phyloP scores from a whole-genome alignment of 1,139 yeast species.

The Taphrina deformans region DNA sequence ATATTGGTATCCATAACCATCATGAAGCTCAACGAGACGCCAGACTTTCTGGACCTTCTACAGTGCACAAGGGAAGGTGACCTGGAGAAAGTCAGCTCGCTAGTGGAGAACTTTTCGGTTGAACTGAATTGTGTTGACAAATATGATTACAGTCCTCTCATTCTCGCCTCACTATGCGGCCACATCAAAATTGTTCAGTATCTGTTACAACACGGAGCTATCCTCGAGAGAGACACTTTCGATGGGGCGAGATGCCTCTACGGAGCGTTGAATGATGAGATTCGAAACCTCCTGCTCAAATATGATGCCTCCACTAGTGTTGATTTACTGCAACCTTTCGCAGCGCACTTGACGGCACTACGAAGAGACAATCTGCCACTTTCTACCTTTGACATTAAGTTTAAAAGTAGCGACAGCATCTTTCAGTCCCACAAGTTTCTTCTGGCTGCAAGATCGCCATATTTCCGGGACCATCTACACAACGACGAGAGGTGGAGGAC shows the following conservation, averaged over 20 bases:
- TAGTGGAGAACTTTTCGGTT: constrained; percentile 37
- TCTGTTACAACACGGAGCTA: constrained; percentile 65
- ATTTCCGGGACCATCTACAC: constrained; percentile 41
- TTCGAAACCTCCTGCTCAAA: constrained; percentile 58
- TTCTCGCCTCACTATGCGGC: constrained; percentile 45
- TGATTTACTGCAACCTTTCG: constrained; percentile 71
- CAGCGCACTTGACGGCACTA: constrained; percentile 62
- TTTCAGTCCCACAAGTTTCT: constrained; percentile 48
- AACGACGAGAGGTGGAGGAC: constrained; percentile 39
- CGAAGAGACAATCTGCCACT: constrained; percentile 41
- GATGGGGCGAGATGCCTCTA: constrained; percentile 74
- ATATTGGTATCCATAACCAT: neutral
- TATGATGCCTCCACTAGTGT: constrained; percentile 68
- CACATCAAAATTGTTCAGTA: constrained; percentile 50
- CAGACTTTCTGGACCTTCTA: constrained; percentile 53
- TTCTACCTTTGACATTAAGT: constrained; percentile 14
- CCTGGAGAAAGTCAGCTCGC: constrained; percentile 58
- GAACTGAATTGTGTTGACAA: constrained; percentile 62
- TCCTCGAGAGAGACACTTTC: constrained; percentile 74
- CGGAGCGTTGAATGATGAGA: constrained; percentile 70
- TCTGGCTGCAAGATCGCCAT: constrained; percentile 47
- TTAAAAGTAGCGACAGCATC: constrained; percentile 8
- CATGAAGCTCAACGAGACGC: constrained; percentile 15
- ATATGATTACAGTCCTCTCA: constrained; percentile 73
- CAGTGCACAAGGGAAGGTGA: constrained; percentile 71